A percentile compares a stretch with the other conserved stretches of the same genome.
Evolutionary conservation across 768 basidiomycete genomes (phyloP).

Genomic region (Tephrocybe sp.): DNA sequence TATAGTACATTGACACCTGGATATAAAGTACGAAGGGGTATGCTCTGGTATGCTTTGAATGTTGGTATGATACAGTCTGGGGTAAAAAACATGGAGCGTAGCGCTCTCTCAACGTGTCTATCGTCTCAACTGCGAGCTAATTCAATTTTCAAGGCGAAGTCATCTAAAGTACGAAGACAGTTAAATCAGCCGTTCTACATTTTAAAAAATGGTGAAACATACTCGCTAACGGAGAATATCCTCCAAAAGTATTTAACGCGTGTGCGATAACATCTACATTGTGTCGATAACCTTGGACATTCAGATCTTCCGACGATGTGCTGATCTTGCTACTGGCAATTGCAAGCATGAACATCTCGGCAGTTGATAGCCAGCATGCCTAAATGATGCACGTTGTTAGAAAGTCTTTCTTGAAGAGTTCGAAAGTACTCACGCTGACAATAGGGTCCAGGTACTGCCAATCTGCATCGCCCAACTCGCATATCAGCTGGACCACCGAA

Average conservation of each 20-base stretch:
- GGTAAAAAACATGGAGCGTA: not conserved
- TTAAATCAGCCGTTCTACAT: not conserved
- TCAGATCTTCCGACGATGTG: slow-evolving; percentile 3
- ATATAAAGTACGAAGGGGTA: not conserved
- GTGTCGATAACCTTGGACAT: slow-evolving; percentile 5
- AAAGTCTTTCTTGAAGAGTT: not conserved
- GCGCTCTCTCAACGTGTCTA: not conserved
- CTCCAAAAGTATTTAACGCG: slow-evolving; percentile 16
- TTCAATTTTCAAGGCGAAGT: slow-evolving; percentile 10
- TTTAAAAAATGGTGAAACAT: not conserved
- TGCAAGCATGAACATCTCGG: slow-evolving; percentile 19
- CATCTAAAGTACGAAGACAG: slow-evolving; percentile 5
- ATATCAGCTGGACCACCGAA: slow-evolving; percentile 41
- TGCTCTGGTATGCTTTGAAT: not conserved
- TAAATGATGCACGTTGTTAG: not conserved
- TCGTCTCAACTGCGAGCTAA: slow-evolving; percentile 5
- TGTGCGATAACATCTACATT: slow-evolving; percentile 13
- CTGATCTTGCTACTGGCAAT: slow-evolving; percentile 7
- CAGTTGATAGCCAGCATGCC: slow-evolving; percentile 19
- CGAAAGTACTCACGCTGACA: slow-evolving; percentile 38
- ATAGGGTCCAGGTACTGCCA: slow-evolving; percentile 55
- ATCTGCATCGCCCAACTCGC: slow-evolving; percentile 45
- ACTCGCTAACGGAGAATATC: slow-evolving; percentile 17
- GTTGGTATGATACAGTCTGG: not conserved
- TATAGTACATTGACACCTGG: not conserved